phyloP scores from a whole-genome alignment of 129 eudicot genomes.

The Centella asiatica region DNA sequence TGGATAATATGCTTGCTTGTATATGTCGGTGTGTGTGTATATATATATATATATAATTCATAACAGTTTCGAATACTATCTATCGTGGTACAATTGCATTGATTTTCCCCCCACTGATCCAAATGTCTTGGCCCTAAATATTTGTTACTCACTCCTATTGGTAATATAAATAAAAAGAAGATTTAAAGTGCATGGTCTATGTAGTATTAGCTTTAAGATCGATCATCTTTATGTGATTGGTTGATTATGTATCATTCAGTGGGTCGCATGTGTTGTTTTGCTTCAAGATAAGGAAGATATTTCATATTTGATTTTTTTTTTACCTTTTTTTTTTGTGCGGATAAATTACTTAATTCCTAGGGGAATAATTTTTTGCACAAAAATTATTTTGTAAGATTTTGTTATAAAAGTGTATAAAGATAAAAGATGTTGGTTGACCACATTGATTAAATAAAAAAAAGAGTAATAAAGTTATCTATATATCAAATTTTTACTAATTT shows the following conservation, averaged over 20 bases:
- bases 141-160: neutral
- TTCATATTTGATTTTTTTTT: no score
- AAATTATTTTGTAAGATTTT: no score
- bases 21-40: no score
- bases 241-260: neutral
- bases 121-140: neutral
- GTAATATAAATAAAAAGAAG: neutral
- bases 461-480: no score
- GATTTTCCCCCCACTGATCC: conserved; percentile 1
- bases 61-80: neutral
- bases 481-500: no score
- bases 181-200: neutral
- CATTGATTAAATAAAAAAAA: no score
- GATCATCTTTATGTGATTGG: neutral
- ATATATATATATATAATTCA: neutral
- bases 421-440: no score
- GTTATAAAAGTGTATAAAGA: no score
- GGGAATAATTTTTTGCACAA: no score
- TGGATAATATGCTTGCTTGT: neutral
- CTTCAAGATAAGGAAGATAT: neutral
- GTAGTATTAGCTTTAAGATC: conserved; percentile 1
- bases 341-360: no score
- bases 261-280: conserved; percentile 3
- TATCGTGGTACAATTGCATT: neutral
- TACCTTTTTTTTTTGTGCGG: no score